phyloP scores from a whole-genome alignment of 306 rosid genomes.

The Sicyos edulis region DNA sequence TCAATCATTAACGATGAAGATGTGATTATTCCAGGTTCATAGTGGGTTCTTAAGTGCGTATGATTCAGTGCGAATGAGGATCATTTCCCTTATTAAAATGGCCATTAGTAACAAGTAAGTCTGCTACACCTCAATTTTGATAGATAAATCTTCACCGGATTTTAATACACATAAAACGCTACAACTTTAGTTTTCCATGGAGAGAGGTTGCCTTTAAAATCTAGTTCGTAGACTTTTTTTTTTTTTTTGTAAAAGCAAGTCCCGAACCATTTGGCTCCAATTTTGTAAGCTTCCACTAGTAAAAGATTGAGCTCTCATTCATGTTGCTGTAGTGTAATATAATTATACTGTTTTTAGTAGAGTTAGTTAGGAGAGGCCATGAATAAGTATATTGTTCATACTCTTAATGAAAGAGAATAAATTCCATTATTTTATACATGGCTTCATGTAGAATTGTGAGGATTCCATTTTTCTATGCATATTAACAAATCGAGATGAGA shows the following conservation, averaged over 20 bases:
- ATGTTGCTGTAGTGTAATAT: background rate
- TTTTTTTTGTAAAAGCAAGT: too few species aligned
- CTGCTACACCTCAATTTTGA: conserved; percentile 12
- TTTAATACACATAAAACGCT: background rate
- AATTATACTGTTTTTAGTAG: background rate
- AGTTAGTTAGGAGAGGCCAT: background rate
- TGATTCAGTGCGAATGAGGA: conserved; percentile 84
- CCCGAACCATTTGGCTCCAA: background rate
- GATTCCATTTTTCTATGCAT: background rate
- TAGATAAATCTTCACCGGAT: background rate
- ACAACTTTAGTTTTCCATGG: background rate
- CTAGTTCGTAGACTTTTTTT: background rate
- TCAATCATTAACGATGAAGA: conserved; percentile 21
- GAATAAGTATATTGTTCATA: too few species aligned
- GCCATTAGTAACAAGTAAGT: conserved; percentile 76
- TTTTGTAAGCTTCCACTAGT: background rate
- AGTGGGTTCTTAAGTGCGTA: conserved; percentile 91
- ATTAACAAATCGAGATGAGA: background rate
- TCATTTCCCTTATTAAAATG: conserved; percentile 63
- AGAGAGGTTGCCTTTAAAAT: background rate
- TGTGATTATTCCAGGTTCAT: conserved; percentile 68
- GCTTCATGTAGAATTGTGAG: too few species aligned
- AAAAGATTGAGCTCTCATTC: background rate
- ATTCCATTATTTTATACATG: too few species aligned
- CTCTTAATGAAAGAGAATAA: too few species aligned